A percentile compares a stretch with the other conserved stretches of the same genome.
These are phyloP conservation scores for Tetracladium setigerum DNA, from an alignment of 495 filamentous ascomycete genomes.

Conservation along the genomic window DNA sequence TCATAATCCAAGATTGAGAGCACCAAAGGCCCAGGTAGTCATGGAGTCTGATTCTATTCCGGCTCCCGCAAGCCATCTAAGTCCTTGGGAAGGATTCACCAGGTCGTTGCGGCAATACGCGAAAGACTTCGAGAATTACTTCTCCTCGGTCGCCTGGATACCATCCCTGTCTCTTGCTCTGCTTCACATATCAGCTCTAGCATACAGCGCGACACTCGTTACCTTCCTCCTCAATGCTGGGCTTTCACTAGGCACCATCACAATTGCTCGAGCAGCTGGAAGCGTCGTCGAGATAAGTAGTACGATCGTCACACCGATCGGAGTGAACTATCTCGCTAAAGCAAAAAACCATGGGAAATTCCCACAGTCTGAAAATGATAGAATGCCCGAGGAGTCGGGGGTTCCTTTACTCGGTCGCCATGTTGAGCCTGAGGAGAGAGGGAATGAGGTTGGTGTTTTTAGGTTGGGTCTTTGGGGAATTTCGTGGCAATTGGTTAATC, in stretches of 20 bases:
- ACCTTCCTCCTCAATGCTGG: constrained; percentile 50
- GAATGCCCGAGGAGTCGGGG: background rate
- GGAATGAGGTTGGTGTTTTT: constrained; percentile 29
- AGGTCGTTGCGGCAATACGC: constrained; percentile 7
- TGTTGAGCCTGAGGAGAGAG: background rate
- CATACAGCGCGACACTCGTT: constrained; percentile 51
- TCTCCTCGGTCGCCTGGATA: constrained; percentile 35
- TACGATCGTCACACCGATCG: constrained; percentile 32
- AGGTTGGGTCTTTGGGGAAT: constrained; percentile 37
- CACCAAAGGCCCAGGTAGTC: background rate
- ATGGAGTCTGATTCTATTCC: constrained; percentile 6
- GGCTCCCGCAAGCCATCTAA: constrained; percentile 1
- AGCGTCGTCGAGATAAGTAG: constrained; percentile 46
- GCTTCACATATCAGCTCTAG: constrained; percentile 52
- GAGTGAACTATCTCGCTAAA: constrained; percentile 28
- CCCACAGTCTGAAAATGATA: background rate
- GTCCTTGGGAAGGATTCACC: background rate
- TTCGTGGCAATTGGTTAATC: constrained; percentile 30
- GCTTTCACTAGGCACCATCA: constrained; percentile 45
- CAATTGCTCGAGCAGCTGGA: constrained; percentile 42
- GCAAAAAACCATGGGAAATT: constrained; percentile 13
- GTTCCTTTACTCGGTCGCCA: background rate
- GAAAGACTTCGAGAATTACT: constrained; percentile 33
- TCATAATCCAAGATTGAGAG: constrained; percentile 16
- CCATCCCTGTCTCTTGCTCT: constrained; percentile 48